phyloP scores from a whole-genome alignment of 805 yeast genomes.

The Spathaspora boniae region DNA sequence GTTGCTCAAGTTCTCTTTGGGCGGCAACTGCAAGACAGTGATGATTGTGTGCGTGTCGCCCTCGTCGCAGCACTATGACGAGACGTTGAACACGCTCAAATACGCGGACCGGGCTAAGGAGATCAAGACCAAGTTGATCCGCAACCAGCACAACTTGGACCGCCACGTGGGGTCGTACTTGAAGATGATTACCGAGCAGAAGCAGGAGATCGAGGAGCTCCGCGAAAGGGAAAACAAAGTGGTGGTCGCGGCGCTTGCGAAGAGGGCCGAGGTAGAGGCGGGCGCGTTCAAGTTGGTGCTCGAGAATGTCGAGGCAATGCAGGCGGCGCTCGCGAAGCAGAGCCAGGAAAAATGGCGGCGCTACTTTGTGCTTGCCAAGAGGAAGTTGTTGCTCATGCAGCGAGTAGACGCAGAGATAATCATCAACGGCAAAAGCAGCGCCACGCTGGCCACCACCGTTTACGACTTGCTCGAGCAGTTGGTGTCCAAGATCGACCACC shows the following conservation, averaged over 20 bases:
- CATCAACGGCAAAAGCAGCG: slow-evolving; percentile 13
- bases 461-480: slow-evolving; percentile 29
- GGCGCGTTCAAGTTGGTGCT: slow-evolving; percentile 37
- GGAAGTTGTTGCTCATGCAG: slow-evolving; percentile 44
- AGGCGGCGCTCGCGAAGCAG: slow-evolving; percentile 38
- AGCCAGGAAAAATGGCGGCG: slow-evolving; percentile 43
- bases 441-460: slow-evolving; percentile 9
- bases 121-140: slow-evolving; percentile 72
- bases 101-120: slow-evolving; percentile 92
- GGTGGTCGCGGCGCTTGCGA: slow-evolving; percentile 35
- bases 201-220: slow-evolving; percentile 67
- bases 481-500: slow-evolving; percentile 32
- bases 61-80: slow-evolving; percentile 83
- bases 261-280: slow-evolving; percentile 31
- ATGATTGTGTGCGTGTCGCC: slow-evolving; percentile 96
- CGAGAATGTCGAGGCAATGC: slow-evolving; percentile 41
- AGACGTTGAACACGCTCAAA: slow-evolving; percentile 84
- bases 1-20: slow-evolving; percentile 80
- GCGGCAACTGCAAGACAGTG: slow-evolving; percentile 92
- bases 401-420: slow-evolving; percentile 33
- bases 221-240: slow-evolving; percentile 48
- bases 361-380: slow-evolving; percentile 42
- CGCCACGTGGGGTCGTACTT: slow-evolving; percentile 83
- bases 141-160: slow-evolving; percentile 73
- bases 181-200: slow-evolving; percentile 80